Percentiles rank a stretch among this genome's conserved stretches.
phyloP scores from a whole-genome alignment of 371 early-diverging fungal genomes.

The Conidiobolus coronatus region DNA sequence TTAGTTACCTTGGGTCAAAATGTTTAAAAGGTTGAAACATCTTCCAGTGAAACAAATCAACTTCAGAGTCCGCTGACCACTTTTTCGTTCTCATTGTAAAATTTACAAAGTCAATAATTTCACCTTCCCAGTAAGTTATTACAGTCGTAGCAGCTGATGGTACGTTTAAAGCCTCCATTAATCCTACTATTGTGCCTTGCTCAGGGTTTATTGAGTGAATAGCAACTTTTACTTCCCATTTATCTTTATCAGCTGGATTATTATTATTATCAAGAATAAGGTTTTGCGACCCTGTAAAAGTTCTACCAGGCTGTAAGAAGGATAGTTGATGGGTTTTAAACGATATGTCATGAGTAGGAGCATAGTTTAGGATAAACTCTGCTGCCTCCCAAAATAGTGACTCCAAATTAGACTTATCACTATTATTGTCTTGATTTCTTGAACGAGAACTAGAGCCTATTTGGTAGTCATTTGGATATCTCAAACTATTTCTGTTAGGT shows the following conservation, averaged over 20 bases:
- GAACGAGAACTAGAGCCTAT: too few species aligned
- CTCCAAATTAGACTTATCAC: too few species aligned
- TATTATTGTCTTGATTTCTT: too few species aligned
- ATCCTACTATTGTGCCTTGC: conserved; percentile 17
- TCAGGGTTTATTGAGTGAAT: conserved; percentile 22
- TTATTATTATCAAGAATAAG: conserved; percentile 6
- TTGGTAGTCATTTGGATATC: too few species aligned
- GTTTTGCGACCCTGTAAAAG: conserved; percentile 14
- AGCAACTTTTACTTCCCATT: conserved; percentile 18
- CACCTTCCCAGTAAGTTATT: conserved; percentile 28
- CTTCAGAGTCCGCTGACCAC: conserved; percentile 16
- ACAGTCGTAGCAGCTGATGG: conserved; percentile 17
- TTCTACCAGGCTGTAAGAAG: conserved; percentile 11
- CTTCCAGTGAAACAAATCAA: conserved; percentile 23
- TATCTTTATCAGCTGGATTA: conserved; percentile 9
- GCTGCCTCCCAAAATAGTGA: too few species aligned
- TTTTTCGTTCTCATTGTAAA: conserved; percentile 19
- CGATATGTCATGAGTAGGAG: too few species aligned
- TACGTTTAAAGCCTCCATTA: conserved; percentile 28
- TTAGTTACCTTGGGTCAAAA: neutral
- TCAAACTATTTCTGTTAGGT: too few species aligned
- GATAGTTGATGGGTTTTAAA: neutral
- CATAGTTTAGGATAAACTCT: too few species aligned
- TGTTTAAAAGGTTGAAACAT: conserved; percentile 16
- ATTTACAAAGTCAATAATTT: conserved; percentile 26